Percentiles rank a stretch among this genome's conserved stretches.
These are phyloP conservation scores for Gossypium longicalyx DNA, from an alignment of 345 rosid species.

Conservation along the genomic window DNA sequence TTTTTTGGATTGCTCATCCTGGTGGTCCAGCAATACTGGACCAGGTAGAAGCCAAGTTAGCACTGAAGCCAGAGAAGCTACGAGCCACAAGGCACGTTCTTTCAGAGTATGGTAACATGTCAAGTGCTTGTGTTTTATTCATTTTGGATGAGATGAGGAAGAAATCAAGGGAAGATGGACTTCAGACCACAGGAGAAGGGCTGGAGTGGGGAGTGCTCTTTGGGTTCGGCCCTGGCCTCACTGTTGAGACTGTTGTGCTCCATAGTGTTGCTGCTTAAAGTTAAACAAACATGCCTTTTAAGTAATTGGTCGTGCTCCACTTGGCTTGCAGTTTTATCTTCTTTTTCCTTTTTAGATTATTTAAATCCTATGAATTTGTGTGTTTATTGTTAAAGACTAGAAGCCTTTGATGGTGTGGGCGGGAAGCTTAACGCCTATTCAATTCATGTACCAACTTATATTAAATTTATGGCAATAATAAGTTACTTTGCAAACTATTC, in stretches of 20 bases:
- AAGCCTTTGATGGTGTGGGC: neutral
- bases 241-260: conserved; percentile 45
- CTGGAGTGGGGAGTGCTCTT: conserved; percentile 14
- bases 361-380: neutral
- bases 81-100: conserved; percentile 31
- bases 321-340: neutral
- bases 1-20: conserved; percentile 42
- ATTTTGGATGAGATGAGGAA: conserved; percentile 38
- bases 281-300: neutral
- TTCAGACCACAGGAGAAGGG: conserved; percentile 33
- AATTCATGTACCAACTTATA: neutral
- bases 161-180: conserved; percentile 33
- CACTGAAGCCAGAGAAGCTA: conserved; percentile 33
- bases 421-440: neutral
- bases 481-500: neutral
- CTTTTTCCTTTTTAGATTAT: neutral
- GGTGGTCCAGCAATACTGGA: conserved; percentile 47
- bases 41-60: conserved; percentile 31
- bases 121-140: conserved; percentile 38
- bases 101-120: conserved; percentile 42
- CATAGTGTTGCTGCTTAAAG: conserved; percentile 23
- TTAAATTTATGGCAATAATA: neutral
- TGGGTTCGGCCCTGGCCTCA: conserved; percentile 35
- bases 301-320: neutral
- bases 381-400: neutral